A percentile compares a stretch with the other conserved stretches of the same genome.
phyloP scores from a whole-genome alignment of 108 stramenopile genomes.

The Asterionellopsis glacialis region DNA sequence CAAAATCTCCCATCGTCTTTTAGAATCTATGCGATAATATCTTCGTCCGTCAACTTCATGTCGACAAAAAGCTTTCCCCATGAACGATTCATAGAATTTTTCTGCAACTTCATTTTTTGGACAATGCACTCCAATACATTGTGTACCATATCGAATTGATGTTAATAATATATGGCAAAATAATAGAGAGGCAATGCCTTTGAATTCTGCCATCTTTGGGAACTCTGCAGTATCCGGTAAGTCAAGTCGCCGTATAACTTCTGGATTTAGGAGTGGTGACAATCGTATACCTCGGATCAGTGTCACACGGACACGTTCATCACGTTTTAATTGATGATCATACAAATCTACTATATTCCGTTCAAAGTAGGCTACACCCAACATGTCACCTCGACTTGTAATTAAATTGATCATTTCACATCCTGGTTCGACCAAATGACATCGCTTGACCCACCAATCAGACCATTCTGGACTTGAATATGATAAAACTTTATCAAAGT shows the following conservation, averaged over 20 bases:
- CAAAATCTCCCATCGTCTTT: background rate
- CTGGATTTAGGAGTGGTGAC: background rate
- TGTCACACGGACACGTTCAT: background rate
- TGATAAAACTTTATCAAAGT: slow-evolving; percentile 1
- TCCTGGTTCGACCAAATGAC: slow-evolving; percentile 2
- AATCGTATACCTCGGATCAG: slow-evolving; percentile 8
- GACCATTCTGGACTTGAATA: slow-evolving; percentile 2
- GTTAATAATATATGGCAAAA: slow-evolving; percentile 3
- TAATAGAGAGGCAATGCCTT: background rate
- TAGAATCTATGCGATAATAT: slow-evolving; percentile 8
- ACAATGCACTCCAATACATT: slow-evolving; percentile 1
- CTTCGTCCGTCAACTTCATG: background rate
- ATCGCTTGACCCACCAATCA: slow-evolving; percentile 6
- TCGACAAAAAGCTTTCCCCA: background rate
- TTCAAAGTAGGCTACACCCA: slow-evolving; percentile 7
- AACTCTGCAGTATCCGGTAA: background rate
- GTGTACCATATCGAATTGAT: slow-evolving; percentile 2
- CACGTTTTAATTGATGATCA: no score
- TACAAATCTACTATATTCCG: background rate
- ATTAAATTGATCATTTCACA: slow-evolving; percentile 8
- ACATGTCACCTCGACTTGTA: background rate
- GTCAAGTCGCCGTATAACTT: background rate
- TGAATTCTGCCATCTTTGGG: background rate
- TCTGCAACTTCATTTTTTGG: slow-evolving; percentile 2
- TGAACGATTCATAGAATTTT: slow-evolving; percentile 7